A percentile compares a stretch with the other conserved stretches of the same genome.
phyloP scores from a whole-genome alignment of 2,329 filamentous ascomycete genomes.

The Thermoascus crustaceus region DNA sequence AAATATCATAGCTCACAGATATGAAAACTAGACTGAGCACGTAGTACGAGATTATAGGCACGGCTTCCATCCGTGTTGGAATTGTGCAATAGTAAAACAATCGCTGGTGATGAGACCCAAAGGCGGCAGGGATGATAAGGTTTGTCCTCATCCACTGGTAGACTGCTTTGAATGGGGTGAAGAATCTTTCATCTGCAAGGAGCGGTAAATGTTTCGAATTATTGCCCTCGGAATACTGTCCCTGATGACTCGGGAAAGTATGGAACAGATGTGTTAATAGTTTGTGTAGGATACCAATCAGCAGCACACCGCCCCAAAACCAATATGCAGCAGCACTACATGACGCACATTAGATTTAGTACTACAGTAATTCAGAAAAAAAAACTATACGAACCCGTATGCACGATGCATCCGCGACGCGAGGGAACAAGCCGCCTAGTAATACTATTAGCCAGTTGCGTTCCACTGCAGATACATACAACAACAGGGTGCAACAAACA shows the following conservation, averaged over 20 bases:
- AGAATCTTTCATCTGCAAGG: too few relatives aligned
- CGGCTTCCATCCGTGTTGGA: constrained; percentile 40
- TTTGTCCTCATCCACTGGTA: constrained; percentile 29
- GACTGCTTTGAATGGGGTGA: constrained; percentile 5
- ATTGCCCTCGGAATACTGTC: constrained; percentile 2
- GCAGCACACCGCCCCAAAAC: constrained; percentile 34
- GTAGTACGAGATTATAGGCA: constrained; percentile 40
- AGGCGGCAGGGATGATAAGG: constrained; percentile 37
- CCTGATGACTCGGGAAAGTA: constrained; percentile 5
- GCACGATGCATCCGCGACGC: constrained; percentile 27
- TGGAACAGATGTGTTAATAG: constrained; percentile 15
- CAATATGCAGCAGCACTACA: constrained; percentile 25
- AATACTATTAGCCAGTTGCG: constrained; percentile 4
- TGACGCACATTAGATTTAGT: neutral
- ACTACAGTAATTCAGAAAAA: neutral
- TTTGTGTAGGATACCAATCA: constrained; percentile 27
- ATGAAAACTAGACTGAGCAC: constrained; percentile 38
- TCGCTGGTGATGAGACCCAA: constrained; percentile 35
- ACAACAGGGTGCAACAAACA: constrained; percentile 15
- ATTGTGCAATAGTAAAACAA: constrained; percentile 38
- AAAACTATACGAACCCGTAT: constrained; percentile 25
- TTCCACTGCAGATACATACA: neutral
- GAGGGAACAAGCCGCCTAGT: constrained; percentile 24
- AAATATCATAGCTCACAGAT: constrained; percentile 38
- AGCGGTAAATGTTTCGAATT: constrained; percentile 3